These are phyloP conservation scores for Ligustrum vulgare DNA, from an alignment of 257 asterid species.

Conservation along the genomic window DNA sequence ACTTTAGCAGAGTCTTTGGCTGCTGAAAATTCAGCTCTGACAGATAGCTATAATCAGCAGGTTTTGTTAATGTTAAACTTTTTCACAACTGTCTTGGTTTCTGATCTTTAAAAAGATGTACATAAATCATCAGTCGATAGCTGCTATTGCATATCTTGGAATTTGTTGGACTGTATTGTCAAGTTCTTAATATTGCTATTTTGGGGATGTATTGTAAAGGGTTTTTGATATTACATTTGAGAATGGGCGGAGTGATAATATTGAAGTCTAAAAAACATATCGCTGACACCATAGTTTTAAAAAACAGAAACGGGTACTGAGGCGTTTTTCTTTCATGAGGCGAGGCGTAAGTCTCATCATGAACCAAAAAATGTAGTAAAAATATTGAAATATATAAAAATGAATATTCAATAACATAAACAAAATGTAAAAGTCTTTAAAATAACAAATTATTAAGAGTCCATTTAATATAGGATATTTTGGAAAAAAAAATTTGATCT, in stretches of 20 bases:
- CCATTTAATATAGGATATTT: no score
- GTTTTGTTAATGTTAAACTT: conserved; percentile 12
- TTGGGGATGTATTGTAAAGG: conserved; percentile 9
- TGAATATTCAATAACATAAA: no score
- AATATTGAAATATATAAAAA: no score
- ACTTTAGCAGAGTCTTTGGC: conserved; percentile 86
- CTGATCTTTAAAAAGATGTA: not conserved
- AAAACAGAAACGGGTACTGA: no score
- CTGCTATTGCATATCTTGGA: not conserved
- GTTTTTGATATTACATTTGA: not conserved
- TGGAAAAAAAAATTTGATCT: no score
- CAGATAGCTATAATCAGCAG: conserved; percentile 90
- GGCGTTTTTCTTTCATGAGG: no score
- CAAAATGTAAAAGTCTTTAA: no score
- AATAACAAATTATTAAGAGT: no score
- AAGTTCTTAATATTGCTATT: not conserved
- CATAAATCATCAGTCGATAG: not conserved
- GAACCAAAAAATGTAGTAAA: no score
- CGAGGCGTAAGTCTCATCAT: no score
- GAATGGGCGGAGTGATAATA: conserved; percentile 7
- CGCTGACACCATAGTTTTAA: conserved; percentile 3
- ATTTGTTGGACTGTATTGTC: not conserved
- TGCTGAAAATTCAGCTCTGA: conserved; percentile 89
- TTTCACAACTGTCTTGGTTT: not conserved
- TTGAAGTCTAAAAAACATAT: conserved; percentile 5